Evolutionary conservation across 2,329 filamentous ascomycete genomes (phyloP).

Genomic region (Exophiala spinifera): DNA sequence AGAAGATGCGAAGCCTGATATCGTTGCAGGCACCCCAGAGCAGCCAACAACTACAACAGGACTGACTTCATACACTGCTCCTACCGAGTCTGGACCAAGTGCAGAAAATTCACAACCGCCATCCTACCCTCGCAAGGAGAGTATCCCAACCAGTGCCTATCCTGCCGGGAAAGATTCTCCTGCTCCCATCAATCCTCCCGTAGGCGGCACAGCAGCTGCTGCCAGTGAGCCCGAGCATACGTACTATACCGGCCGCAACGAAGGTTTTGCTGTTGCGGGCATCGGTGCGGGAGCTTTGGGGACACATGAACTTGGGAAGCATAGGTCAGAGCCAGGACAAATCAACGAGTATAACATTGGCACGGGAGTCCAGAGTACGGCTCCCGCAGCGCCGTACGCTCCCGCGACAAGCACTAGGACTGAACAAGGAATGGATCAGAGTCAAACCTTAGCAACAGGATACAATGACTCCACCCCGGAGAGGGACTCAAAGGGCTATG

Average conservation of each 20-base stretch:
- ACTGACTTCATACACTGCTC: slow-evolving; percentile 19
- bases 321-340: not conserved
- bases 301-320: slow-evolving; percentile 10
- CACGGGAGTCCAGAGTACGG: not conserved
- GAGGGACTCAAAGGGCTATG: slow-evolving; percentile 13
- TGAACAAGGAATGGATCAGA: not conserved
- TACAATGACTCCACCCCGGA: not conserved
- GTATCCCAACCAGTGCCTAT: slow-evolving; percentile 29
- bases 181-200: slow-evolving; percentile 22
- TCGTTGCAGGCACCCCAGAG: slow-evolving; percentile 7
- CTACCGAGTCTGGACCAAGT: slow-evolving; percentile 17
- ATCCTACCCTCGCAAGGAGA: slow-evolving; percentile 22
- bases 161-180: slow-evolving; percentile 24
- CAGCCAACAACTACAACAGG: slow-evolving; percentile 23
- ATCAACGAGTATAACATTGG: not conserved
- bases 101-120: not conserved
- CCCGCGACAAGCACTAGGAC: not conserved
- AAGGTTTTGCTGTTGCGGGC: slow-evolving; percentile 15
- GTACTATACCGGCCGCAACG: slow-evolving; percentile 14
- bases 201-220: slow-evolving; percentile 21
- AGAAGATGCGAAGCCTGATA: slow-evolving; percentile 3
- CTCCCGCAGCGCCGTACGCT: not conserved
- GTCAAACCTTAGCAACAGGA: not conserved
- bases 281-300: slow-evolving; percentile 17
- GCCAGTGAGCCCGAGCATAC: not conserved